Conservation (phyloP, 164 flowering plant species). For the Magnolia officinalis region DNA sequence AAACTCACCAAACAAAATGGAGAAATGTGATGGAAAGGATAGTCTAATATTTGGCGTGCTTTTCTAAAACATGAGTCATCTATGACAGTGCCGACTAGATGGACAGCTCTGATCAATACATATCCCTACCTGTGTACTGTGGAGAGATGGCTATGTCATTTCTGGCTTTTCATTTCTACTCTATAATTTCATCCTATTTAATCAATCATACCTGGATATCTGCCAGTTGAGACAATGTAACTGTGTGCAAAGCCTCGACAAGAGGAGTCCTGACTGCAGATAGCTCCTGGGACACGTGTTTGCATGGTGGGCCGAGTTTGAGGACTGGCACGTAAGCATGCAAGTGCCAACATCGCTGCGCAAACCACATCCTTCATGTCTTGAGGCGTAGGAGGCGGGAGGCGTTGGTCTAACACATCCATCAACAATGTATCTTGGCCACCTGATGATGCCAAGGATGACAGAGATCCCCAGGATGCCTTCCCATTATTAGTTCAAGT, state of each 20-base stretch:
- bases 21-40: no score
- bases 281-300: constrained; percentile 4
- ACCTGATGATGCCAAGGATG: not conserved
- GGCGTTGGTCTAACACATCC: constrained; percentile 7
- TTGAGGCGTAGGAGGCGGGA: not conserved
- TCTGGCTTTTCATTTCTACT: no score
- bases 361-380: not conserved
- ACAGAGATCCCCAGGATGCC: constrained; percentile 8
- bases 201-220: not conserved
- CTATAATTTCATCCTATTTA: no score
- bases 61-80: no score
- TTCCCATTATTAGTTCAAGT: constrained; percentile 5
- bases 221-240: not conserved
- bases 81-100: no score
- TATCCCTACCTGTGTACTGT: no score
- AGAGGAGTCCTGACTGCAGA: not conserved
- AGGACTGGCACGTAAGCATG: constrained; percentile 12
- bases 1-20: no score
- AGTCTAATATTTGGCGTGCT: no score
- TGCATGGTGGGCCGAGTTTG: constrained; percentile 14
- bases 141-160: no score
- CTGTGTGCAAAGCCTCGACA: not conserved
- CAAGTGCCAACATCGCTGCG: constrained; percentile 2
- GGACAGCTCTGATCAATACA: no score
- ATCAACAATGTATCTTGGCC: not conserved